Evolutionary conservation across 2,329 filamentous ascomycete species (phyloP), one percentile per base, ranked within the genome.

Genomic region (Hirsutella minnesotensis): DNA sequence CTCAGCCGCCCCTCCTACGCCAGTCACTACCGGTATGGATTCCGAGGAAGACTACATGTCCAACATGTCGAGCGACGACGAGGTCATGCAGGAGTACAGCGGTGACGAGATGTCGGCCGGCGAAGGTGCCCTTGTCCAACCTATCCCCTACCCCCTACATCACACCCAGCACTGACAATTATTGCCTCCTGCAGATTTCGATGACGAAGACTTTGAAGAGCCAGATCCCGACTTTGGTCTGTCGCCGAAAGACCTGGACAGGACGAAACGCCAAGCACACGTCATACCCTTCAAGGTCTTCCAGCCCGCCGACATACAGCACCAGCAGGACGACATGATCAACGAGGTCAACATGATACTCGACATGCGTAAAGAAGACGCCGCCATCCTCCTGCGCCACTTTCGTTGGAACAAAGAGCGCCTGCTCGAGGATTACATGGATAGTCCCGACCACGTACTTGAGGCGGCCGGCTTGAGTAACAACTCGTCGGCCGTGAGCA

Each of bases 401-500:
- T 86, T 86, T 53, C 77, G 88, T 56, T 98, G 92, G 92, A 96
- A 96, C 63, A 92, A 95, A 61, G 92, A 98, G 60, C 81, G 86
- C 33, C 63, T 98, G 51, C 89, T 96, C 44, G 92, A 98, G 56
- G 81, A 87, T 49, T 96, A 96, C 63, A 95, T 98, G 89, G 90
- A 98, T 50, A 77, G 77, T 40, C 80, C 84, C 3, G 79, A 84
- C 46, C 77, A 83, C 56, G 78, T 92, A 2, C 68, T 96, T 29
- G 88, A 95, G 54, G 81, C 80, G 47, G 89, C 90, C 13, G 92
- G 92, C 1, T 66, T 98, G 24, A 83, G 81, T 30, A 75, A 80
- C 43, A 77, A 70, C 46, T 70, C 75, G n/a, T 65, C 67, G 2
- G 67, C 67, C 10, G 70, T 74, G 10, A 83, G 86, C 2, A 81